These are phyloP conservation scores for Lactarius sp. DNA, from an alignment of 768 basidiomycete species.

Conservation along the genomic window DNA sequence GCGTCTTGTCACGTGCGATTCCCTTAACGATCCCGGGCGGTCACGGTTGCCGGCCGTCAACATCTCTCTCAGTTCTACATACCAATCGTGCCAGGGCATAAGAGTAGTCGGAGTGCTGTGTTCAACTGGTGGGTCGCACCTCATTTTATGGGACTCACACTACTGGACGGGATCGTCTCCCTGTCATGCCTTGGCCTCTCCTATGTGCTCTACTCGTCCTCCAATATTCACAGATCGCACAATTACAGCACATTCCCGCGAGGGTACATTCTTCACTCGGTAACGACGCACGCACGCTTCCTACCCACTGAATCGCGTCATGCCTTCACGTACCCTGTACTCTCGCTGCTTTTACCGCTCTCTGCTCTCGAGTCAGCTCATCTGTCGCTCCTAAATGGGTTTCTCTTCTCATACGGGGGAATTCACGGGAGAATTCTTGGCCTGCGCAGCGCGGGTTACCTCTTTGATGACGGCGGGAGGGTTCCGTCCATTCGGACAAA, in stretches of 20 bases:
- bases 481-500: constrained; percentile 38
- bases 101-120: background rate
- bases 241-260: constrained; percentile 47
- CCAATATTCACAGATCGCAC: background rate
- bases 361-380: constrained; percentile 43
- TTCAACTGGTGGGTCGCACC: background rate
- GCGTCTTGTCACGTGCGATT: background rate
- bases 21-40: background rate
- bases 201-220: constrained; percentile 1
- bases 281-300: background rate
- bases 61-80: too few relatives aligned
- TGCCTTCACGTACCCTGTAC: constrained; percentile 3
- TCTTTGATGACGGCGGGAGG: constrained; percentile 21
- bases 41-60: too few relatives aligned
- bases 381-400: constrained; percentile 45
- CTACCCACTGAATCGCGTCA: background rate
- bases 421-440: constrained; percentile 40
- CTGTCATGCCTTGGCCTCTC: background rate
- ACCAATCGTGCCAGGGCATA: too few relatives aligned
- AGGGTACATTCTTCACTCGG: constrained; percentile 22
- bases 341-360: constrained; percentile 47
- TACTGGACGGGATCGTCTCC: background rate
- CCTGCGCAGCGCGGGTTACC: constrained; percentile 37
- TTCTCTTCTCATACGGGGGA: constrained; percentile 53
- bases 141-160: background rate